Evolutionary conservation across 2,329 filamentous ascomycete species (phyloP), one percentile per base, ranked within the genome.

Genomic region (Escovopsis sp.): DNA sequence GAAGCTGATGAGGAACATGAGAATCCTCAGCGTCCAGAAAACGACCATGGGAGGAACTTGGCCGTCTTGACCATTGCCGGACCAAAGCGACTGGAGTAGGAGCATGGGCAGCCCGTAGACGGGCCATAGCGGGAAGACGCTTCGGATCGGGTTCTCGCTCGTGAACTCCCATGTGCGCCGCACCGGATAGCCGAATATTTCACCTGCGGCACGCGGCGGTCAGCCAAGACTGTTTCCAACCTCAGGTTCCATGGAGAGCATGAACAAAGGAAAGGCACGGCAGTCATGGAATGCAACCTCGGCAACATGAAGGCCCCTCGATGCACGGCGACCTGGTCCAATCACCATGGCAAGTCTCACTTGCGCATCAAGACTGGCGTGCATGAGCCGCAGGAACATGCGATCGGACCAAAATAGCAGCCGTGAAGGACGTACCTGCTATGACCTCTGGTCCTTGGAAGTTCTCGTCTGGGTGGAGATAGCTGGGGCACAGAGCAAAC

Each of bases 361-460:
- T 27, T 14, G 23, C 8, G 15, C 21, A 23, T 3, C 21, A 23
- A 23, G 21, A 7, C 8, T 23, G 21, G 16, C 25, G 8, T 31
- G 14, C 14, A n/a, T n/a, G n/a, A 35, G 11, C 12, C 10, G 11
- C 27, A 36, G 25, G 11, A 21, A 27, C 21, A 31, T 17, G 38
- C 12, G 18, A 23, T 23, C 21, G 21, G 11, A 23, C 21, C 21
- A 7, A 23, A 11, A 23, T 7, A 23, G 21, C 8, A 8, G 21
- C 8, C 8, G 6, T 23, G 21, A 18, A 5, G 26, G 9, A 62
- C 77, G 47, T 73, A 94, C 88, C 88, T 51, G 88, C 87, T 52
- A 96, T 90, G 44, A 96, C 79, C 65, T 98, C 90, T 13, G 90
- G 90, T 26, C 90, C 90, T 62, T 98, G 90, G 52, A 98, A 98